A percentile compares a stretch with the other conserved stretches of the same genome.
Evolutionary conservation across 306 rosid species (phyloP).

Genomic region (Ziziphus jujuba): DNA sequence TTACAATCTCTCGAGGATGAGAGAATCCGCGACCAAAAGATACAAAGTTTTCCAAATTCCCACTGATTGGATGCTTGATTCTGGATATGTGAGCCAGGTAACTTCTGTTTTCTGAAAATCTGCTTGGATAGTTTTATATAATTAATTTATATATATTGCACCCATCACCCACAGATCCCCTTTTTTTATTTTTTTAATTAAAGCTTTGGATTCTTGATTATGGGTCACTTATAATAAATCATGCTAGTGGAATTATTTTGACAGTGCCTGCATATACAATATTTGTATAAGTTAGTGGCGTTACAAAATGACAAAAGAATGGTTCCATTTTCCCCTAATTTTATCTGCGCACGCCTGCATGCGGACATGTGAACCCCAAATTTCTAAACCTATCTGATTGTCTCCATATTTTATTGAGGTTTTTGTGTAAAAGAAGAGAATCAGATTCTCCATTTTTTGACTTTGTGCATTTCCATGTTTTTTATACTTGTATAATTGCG

Average conservation of each 20-base stretch:
- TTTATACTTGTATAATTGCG: neutral
- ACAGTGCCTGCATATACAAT: too few relatives aligned
- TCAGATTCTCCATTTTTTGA: constrained; percentile 36
- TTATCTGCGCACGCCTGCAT: constrained; percentile 48
- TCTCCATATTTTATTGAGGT: constrained; percentile 30
- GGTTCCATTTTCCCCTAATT: constrained; percentile 28
- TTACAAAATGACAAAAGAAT: constrained; percentile 48
- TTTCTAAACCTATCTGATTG: constrained; percentile 40
- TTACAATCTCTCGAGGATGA: constrained; percentile 78
- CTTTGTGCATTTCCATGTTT: constrained; percentile 23
- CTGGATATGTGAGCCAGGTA: constrained; percentile 84
- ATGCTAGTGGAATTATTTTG: neutral
- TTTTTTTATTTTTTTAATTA: too few relatives aligned
- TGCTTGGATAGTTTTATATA: neutral
- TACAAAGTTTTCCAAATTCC: constrained; percentile 81
- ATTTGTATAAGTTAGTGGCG: constrained; percentile 20
- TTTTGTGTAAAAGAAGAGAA: constrained; percentile 23
- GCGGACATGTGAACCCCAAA: constrained; percentile 48
- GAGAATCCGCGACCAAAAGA: constrained; percentile 83
- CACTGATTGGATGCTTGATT: constrained; percentile 92
- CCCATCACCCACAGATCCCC: constrained; percentile 3
- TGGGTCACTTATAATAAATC: neutral
- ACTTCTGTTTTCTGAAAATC: constrained; percentile 13
- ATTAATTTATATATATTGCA: neutral
- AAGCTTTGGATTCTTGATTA: neutral